Percentiles rank a stretch among this genome's conserved stretches.
phyloP scores from a whole-genome alignment of 176 grass and related monocot genomes.

The Microstegium vimineum region DNA sequence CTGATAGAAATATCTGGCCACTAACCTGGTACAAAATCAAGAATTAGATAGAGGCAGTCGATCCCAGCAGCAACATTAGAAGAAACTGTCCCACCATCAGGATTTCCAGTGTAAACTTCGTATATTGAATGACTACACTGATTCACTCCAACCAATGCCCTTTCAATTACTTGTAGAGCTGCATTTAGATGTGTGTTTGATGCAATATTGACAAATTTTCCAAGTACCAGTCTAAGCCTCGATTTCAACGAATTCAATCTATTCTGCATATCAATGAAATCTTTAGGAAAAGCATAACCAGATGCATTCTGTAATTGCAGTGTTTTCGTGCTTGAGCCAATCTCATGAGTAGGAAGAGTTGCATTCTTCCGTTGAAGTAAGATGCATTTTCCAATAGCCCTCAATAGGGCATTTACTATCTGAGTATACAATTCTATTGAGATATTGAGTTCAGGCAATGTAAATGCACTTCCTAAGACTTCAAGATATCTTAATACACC shows the following conservation, averaged over 20 bases:
- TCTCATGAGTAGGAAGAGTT: constrained; percentile 77
- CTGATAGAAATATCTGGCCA: background rate
- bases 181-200: constrained; percentile 46
- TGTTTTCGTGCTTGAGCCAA: constrained; percentile 72
- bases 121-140: constrained; percentile 58
- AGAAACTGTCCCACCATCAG: constrained; percentile 64
- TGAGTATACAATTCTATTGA: constrained; percentile 63
- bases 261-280: constrained; percentile 33
- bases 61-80: constrained; percentile 72
- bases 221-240: constrained; percentile 69
- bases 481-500: constrained; percentile 79
- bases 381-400: constrained; percentile 85
- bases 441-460: constrained; percentile 51
- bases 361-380: constrained; percentile 79
- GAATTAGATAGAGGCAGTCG: constrained; percentile 71
- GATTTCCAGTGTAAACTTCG: constrained; percentile 67
- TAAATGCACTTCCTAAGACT: constrained; percentile 57
- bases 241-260: constrained; percentile 66
- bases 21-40: constrained; percentile 83
- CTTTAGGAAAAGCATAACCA: constrained; percentile 27
- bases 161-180: constrained; percentile 74
- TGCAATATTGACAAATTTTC: constrained; percentile 62
- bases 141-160: constrained; percentile 77
- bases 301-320: constrained; percentile 43
- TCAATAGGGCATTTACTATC: constrained; percentile 62